These are phyloP conservation scores for Fusarium poae DNA, from an alignment of 2,329 filamentous ascomycete genomes.

Conservation along the genomic window DNA sequence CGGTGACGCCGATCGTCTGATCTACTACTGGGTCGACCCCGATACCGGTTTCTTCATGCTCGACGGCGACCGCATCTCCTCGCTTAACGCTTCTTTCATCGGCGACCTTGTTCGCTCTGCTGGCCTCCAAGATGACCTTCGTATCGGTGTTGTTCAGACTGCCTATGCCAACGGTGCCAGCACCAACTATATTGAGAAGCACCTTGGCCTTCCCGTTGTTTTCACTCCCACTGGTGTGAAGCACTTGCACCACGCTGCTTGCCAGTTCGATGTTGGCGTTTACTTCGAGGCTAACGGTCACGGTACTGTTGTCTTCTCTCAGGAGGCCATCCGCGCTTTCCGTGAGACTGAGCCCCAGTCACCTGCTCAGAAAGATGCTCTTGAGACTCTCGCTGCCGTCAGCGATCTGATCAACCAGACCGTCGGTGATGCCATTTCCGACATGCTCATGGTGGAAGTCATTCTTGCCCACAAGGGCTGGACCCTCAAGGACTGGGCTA, in stretches of 20 bases:
- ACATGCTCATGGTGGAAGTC: conserved; percentile 95
- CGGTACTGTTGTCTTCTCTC: conserved; percentile 94
- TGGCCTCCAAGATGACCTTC: conserved; percentile 82
- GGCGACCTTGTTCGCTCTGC: conserved; percentile 86
- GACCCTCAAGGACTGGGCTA: conserved; percentile 90
- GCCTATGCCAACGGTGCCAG: conserved; percentile 97
- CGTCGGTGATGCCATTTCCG: conserved; percentile 94
- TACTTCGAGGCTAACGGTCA: conserved; percentile 99
- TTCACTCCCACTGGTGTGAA: conserved; percentile 98
- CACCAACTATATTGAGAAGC: conserved; percentile 90
- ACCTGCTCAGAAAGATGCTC: conserved; percentile 88
- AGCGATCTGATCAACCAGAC: conserved; percentile 98
- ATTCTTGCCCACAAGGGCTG: conserved; percentile 96
- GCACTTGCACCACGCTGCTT: conserved; percentile 96
- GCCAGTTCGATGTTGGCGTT: conserved; percentile 93
- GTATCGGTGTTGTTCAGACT: conserved; percentile 95
- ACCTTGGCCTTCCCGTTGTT: conserved; percentile 87
- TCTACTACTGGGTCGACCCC: conserved; percentile 92
- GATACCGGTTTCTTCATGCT: conserved; percentile 90
- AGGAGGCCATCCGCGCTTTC: conserved; percentile 83
- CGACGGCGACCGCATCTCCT: conserved; percentile 96
- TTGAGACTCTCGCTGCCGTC: conserved; percentile 85
- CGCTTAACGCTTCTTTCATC: conserved; percentile 92
- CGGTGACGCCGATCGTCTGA: conserved; percentile 93
- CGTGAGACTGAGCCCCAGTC: conserved; percentile 85